These are phyloP conservation scores for Sorghum bicolor DNA, from an alignment of 176 grass and related monocot genomes.

Conservation along the genomic window DNA sequence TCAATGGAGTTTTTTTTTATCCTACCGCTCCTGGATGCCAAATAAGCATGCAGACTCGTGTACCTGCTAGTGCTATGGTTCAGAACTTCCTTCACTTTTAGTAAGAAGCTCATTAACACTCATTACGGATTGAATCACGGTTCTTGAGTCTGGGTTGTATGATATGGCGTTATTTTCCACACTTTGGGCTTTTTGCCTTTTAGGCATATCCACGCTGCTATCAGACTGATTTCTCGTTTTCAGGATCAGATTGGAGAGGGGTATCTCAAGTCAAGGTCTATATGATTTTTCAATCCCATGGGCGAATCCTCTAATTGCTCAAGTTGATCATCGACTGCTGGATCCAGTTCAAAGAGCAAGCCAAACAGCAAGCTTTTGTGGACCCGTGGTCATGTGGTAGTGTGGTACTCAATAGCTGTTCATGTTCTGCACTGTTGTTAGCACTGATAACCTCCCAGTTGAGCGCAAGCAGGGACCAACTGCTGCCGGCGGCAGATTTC, in stretches of 20 bases:
- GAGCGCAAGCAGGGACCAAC: background rate
- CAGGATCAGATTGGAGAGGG: background rate
- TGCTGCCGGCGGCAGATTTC: background rate
- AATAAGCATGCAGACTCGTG: background rate
- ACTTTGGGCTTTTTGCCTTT: background rate
- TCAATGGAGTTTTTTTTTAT: background rate
- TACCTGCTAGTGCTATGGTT: background rate
- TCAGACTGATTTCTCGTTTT: background rate
- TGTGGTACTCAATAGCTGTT: background rate
- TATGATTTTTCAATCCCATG: background rate
- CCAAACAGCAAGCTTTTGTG: background rate
- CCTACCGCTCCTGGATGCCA: background rate
- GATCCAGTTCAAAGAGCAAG: background rate
- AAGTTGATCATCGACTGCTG: background rate
- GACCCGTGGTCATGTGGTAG: background rate
- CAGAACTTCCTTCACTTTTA: background rate
- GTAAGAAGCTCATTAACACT: background rate
- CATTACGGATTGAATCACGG: background rate
- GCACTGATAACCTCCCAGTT: background rate
- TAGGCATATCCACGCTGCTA: background rate
- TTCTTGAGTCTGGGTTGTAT: background rate
- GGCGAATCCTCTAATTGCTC: background rate
- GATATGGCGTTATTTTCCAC: background rate
- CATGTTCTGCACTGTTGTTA: background rate
- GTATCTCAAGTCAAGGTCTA: background rate